Conservation (phyloP, 805 yeast genomes). For the Vanderwaltozyma yarrowii region DNA sequence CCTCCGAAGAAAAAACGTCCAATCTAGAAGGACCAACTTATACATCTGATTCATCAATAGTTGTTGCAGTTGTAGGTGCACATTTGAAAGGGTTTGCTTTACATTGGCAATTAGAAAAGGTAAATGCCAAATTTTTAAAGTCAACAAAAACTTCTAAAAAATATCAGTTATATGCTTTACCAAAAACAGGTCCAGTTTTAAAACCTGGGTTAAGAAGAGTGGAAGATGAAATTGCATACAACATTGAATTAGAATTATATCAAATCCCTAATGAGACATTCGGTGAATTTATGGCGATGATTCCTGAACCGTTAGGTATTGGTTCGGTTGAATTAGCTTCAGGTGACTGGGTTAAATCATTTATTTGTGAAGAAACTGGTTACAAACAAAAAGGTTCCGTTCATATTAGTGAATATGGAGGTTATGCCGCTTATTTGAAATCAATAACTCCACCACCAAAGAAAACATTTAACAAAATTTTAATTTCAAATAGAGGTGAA, state of each 20-base stretch:
- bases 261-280: conserved; percentile 67
- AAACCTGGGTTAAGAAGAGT: conserved; percentile 88
- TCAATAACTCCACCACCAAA: no score
- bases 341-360: conserved; percentile 84
- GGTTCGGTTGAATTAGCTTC: conserved; percentile 78
- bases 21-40: conserved; percentile 15
- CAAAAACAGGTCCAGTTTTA: conserved; percentile 66
- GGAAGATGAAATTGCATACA: conserved; percentile 36
- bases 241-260: conserved; percentile 72
- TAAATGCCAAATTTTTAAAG: conserved; percentile 59
- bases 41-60: conserved; percentile 35
- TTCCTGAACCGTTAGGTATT: conserved; percentile 91
- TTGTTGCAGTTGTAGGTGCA: conserved; percentile 93
- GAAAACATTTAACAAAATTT: conserved; percentile 52
- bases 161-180: conserved; percentile 75
- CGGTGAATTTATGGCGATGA: conserved; percentile 78
- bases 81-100: conserved; percentile 81
- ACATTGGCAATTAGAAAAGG: conserved; percentile 88
- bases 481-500: conserved; percentile 96
- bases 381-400: conserved; percentile 59
- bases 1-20: conserved; percentile 6
- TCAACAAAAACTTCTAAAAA: conserved; percentile 59
- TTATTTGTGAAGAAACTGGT: conserved; percentile 88
- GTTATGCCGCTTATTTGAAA: conserved; percentile 61
- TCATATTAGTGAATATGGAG: conserved; percentile 82